Evolutionary conservation across 306 rosid species (phyloP).

Genomic region (Fagus sylvatica): DNA sequence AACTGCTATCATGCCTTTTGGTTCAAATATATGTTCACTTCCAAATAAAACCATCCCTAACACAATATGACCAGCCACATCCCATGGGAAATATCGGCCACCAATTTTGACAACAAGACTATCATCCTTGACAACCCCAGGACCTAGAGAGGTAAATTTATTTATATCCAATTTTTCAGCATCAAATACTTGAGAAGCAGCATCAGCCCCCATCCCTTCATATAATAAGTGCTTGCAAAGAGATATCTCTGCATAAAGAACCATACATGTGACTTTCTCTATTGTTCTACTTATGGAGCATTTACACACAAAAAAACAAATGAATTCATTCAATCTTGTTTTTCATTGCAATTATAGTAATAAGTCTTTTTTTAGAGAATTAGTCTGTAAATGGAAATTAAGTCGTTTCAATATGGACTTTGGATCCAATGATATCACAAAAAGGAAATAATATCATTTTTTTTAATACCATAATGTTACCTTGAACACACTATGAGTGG

Average conservation of each 20-base stretch:
- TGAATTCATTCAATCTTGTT: slow-evolving; percentile 21
- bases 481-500: slow-evolving; percentile 5
- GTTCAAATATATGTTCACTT: slow-evolving; percentile 27
- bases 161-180: slow-evolving; percentile 29
- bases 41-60: slow-evolving; percentile 38
- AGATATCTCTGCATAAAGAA: slow-evolving; percentile 34
- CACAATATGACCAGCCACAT: slow-evolving; percentile 33
- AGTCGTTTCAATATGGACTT: slow-evolving; percentile 14
- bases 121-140: slow-evolving; percentile 29
- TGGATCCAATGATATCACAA: slow-evolving; percentile 15
- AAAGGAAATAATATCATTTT: slow-evolving; percentile 17
- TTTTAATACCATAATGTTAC: neutral
- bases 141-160: slow-evolving; percentile 31
- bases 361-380: slow-evolving; percentile 5
- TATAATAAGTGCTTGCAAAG: slow-evolving; percentile 27
- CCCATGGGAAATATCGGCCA: slow-evolving; percentile 31
- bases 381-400: slow-evolving; percentile 1
- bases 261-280: slow-evolving; percentile 23
- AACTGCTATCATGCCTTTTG: slow-evolving; percentile 36
- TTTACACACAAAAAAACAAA: slow-evolving; percentile 19
- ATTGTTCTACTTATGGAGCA: slow-evolving; percentile 22
- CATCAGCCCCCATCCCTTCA: slow-evolving; percentile 33
- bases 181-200: slow-evolving; percentile 35
- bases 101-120: slow-evolving; percentile 34
- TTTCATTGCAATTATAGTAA: slow-evolving; percentile 18